Percentiles rank a stretch among this genome's conserved stretches.
Evolutionary conservation across 164 flowering plant genomes (phyloP).

Genomic region (Stephania japonica): DNA sequence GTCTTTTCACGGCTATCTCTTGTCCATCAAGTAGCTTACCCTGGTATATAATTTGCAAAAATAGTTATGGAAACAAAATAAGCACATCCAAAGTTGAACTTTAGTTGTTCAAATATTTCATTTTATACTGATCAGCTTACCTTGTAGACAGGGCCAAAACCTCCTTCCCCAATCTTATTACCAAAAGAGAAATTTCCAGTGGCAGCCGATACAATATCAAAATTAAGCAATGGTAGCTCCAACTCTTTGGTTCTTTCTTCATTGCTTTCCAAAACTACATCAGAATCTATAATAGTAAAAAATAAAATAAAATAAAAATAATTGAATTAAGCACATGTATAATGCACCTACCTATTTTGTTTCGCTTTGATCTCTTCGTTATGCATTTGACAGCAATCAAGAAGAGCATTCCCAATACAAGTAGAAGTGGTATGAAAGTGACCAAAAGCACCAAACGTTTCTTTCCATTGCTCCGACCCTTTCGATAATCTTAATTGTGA

Average conservation of each 20-base stretch:
- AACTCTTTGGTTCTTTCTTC: not conserved
- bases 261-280: not conserved
- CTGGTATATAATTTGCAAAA: not conserved
- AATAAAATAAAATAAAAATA: too few relatives aligned
- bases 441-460: not conserved
- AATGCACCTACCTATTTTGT: too few relatives aligned
- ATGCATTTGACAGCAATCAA: not conserved
- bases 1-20: constrained; percentile 7
- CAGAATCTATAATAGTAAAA: too few relatives aligned
- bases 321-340: too few relatives aligned
- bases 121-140: not conserved
- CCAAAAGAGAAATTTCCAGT: not conserved
- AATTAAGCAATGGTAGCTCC: not conserved
- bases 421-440: not conserved
- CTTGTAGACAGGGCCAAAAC: constrained; percentile 12
- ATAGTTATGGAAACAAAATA: not conserved
- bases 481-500: not conserved
- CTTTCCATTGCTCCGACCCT: not conserved
- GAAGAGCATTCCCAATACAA: not conserved
- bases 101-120: too few relatives aligned
- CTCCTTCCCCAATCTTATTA: constrained; percentile 10
- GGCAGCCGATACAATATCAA: not conserved
- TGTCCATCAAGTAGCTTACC: not conserved
- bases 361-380: too few relatives aligned
- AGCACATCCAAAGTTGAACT: not conserved